Evolutionary conservation across 2,329 filamentous ascomycete genomes (phyloP), one percentile per base, ranked within the genome.

Genomic region (Aspergillus sp.): DNA sequence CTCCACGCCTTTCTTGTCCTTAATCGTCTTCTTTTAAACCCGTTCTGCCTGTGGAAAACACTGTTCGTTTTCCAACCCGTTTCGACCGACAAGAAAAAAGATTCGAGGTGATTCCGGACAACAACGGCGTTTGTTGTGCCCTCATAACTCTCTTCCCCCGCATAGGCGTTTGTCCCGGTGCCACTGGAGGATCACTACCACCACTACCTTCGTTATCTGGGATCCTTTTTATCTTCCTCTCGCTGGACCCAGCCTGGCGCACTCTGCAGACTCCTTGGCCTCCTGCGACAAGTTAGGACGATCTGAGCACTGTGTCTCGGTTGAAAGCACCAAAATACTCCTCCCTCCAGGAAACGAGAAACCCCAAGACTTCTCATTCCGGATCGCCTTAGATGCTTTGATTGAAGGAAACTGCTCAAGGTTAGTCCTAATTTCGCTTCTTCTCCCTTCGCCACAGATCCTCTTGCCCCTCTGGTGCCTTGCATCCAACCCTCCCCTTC

Each of bases 401-500:
- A 19, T 19, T 19, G 19, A 19, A 19, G 19, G 19, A 19, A 19
- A 19, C 19, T 19, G 19, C 19, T 55, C 52, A 55, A 65, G 61
- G 61, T 65, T 59, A 58, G 63, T 58, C 48, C 46, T 46, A 55
- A 50, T 54, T 48, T 50, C 49, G 43, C 48, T 49, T 51, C 54
- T 7, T 12, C 36, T 27, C 19, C 7, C 51, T 54, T 52, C 49
- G 54, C 57, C 59, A 53, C 48, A 48, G 48, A 40, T 56, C 58
- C 54, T 56, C 46, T 52, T 45, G 38, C 34, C 50, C 47, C 55
- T 53, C 53, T 52, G 49, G 60, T 65, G 62, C 63, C 63, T 66
- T 66, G 63, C 63, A 65, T 65, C 52, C 38, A 49, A 52, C 54
- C 52, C 56, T 58, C 45, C 48, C 45, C 50, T 54, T 56, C 48